phyloP scores from a whole-genome alignment of 1,284 basidiomycete species.

The Lentinula novae-zelandiae region DNA sequence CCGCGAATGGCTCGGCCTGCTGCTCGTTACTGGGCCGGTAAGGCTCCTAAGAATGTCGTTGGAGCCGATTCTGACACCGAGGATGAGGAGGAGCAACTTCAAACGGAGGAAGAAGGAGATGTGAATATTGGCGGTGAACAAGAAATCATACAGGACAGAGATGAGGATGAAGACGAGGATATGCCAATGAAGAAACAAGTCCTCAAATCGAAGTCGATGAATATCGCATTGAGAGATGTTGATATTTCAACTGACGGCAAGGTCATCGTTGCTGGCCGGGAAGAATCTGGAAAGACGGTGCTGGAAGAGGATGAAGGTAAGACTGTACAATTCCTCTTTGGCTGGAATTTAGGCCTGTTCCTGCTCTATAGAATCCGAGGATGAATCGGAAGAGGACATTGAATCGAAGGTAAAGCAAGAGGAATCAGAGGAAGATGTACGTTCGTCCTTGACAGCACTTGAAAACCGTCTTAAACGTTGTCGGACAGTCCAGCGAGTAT shows the following conservation, averaged over 20 bases:
- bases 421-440: slow-evolving; percentile 45
- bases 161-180: slow-evolving; percentile 44
- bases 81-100: slow-evolving; percentile 43
- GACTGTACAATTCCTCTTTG: not conserved
- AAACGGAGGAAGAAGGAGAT: slow-evolving; percentile 43
- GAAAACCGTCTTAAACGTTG: slow-evolving; percentile 2
- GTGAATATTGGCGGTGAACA: slow-evolving; percentile 58
- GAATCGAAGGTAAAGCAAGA: slow-evolving; percentile 24
- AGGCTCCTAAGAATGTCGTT: slow-evolving; percentile 70
- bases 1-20: slow-evolving; percentile 68
- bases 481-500: slow-evolving; percentile 66
- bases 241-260: slow-evolving; percentile 74
- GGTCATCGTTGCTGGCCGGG: slow-evolving; percentile 70
- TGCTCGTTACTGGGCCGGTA: slow-evolving; percentile 81
- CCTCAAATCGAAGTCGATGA: slow-evolving; percentile 52
- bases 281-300: slow-evolving; percentile 68
- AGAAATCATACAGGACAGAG: slow-evolving; percentile 39
- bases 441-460: slow-evolving; percentile 13
- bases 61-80: slow-evolving; percentile 63
- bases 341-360: not conserved
- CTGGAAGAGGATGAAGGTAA: slow-evolving; percentile 35
- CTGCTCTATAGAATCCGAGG: slow-evolving; percentile 32
- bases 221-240: slow-evolving; percentile 69
- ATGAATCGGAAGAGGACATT: slow-evolving; percentile 44
- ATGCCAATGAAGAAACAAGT: slow-evolving; percentile 29